Evolutionary conservation across 805 yeast species (phyloP), one percentile per base, ranked within the genome.

Genomic region (Cyberlindnera petersonii): DNA sequence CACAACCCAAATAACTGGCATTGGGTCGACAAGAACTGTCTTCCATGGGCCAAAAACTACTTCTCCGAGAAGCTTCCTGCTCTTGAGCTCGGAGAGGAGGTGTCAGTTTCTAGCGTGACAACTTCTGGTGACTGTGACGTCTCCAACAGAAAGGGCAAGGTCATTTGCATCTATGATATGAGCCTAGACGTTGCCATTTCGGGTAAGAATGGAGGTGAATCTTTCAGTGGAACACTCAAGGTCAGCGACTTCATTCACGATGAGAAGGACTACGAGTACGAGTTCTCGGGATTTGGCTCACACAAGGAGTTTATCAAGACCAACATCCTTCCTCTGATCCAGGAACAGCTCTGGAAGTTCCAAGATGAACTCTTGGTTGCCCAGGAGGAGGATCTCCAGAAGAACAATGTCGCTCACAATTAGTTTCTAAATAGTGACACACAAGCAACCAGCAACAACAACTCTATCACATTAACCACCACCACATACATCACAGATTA

Each of bases 121-220:
- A 63, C 81, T 4, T 60, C 66, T 6, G 94, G 94, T 17, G 93
- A 85, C 58, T 82, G 93, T 51, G 85, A 84, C 52, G 89, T 85
- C 11, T 79, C 86, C 17, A 91, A 85, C 60, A 74, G 94, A 65
- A 85, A 85, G 61, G 91, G 91, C 8, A 82, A 79, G 60, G 86
- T 81, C 19, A 74, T 77, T 52, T 83, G 91, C 55, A 79, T 84
- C 35, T 84, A 74, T 53, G 94, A 85, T 55, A 57, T 84, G 69
- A 64, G 65, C 31, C 58, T 84, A 33, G 68, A 65, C 46, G 68
- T 84, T 42, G 53, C 63, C 9, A 65, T 78, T 16, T 53, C 58
- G 26, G 69, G 74, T 11, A 49, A 56, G 21, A 64, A 59, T 7
- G 61, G 55, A 6, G 58, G 49, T 3, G 56, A 47, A 2, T 70